phyloP scores from a whole-genome alignment of 345 rosid species.

The Isatis tinctoria region DNA sequence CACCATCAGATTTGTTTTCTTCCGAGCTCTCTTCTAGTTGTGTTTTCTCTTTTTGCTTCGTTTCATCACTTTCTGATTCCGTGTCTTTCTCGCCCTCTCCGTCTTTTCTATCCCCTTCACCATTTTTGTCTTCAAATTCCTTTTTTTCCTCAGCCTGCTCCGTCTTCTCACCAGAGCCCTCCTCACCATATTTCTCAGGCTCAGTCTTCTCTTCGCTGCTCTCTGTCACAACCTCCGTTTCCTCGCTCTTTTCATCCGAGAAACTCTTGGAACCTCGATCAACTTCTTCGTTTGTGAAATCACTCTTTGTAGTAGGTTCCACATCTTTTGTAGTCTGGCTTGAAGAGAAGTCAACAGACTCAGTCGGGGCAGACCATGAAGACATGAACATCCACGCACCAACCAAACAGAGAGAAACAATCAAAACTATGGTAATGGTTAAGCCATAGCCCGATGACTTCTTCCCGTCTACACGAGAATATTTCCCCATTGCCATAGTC shows the following conservation, averaged over 20 bases:
- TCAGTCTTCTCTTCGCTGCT: slow-evolving; percentile 36
- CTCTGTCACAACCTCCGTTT: slow-evolving; percentile 31
- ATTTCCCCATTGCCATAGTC: slow-evolving; percentile 59
- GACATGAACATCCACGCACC: slow-evolving; percentile 89
- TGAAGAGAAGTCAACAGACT: slow-evolving; percentile 27
- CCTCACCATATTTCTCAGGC: slow-evolving; percentile 31
- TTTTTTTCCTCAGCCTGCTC: slow-evolving; percentile 31
- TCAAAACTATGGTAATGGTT: slow-evolving; percentile 50
- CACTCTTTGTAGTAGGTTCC: slow-evolving; percentile 34
- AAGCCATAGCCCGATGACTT: slow-evolving; percentile 59
- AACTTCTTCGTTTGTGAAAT: slow-evolving; percentile 28
- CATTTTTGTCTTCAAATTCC: slow-evolving; percentile 43
- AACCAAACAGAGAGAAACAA: slow-evolving; percentile 64
- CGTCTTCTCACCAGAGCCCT: slow-evolving; percentile 25
- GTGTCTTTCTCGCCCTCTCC: slow-evolving; percentile 26
- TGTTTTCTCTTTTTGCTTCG: slow-evolving; percentile 31
- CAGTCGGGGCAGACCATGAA: slow-evolving; percentile 52
- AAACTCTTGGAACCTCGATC: slow-evolving; percentile 28
- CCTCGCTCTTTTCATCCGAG: slow-evolving; percentile 37
- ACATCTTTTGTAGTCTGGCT: slow-evolving; percentile 26
- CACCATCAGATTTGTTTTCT: slow-evolving; percentile 29
- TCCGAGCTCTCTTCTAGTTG: slow-evolving; percentile 36
- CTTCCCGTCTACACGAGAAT: slow-evolving; percentile 62
- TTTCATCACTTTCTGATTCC: slow-evolving; percentile 25
- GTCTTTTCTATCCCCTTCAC: slow-evolving; percentile 32